These are phyloP conservation scores for Ceriops decandra DNA, from an alignment of 345 rosid species.

Conservation along the genomic window DNA sequence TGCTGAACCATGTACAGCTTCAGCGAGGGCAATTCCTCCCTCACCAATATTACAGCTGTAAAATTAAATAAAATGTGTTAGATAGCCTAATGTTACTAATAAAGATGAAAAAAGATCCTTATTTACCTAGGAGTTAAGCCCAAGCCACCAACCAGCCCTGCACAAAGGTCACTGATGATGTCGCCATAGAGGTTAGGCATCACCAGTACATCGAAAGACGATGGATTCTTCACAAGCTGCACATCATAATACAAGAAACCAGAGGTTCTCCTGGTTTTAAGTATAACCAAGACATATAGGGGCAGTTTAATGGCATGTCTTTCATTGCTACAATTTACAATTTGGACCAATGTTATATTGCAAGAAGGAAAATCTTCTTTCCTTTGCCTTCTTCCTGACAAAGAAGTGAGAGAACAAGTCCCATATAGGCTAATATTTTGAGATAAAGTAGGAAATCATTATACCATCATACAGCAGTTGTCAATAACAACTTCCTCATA, in stretches of 20 bases:
- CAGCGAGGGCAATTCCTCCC: conserved; percentile 98
- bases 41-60: conserved; percentile 98
- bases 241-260: conserved; percentile 14
- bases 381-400: background rate
- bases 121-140: conserved; percentile 95
- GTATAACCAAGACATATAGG: background rate
- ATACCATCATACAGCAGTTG: conserved; percentile 99
- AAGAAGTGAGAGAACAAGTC: background rate
- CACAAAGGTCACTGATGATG: conserved; percentile 96
- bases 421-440: background rate
- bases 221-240: conserved; percentile 99
- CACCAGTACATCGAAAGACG: conserved; percentile 94
- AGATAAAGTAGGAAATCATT: background rate
- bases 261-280: conserved; percentile 10
- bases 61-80: conserved; percentile 13
- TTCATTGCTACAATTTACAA: background rate
- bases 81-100: conserved; percentile 2
- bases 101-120: conserved; percentile 3
- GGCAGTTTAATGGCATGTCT: background rate
- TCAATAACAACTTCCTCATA: conserved; percentile 99
- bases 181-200: conserved; percentile 99
- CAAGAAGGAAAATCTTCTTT: background rate
- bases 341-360: background rate
- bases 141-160: conserved; percentile 92
- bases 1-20: conserved; percentile 99